A percentile compares a stretch with the other conserved stretches of the same genome.
Conservation (phyloP, 73 alveolate genomes). For the Breviolum minutum region DNA sequence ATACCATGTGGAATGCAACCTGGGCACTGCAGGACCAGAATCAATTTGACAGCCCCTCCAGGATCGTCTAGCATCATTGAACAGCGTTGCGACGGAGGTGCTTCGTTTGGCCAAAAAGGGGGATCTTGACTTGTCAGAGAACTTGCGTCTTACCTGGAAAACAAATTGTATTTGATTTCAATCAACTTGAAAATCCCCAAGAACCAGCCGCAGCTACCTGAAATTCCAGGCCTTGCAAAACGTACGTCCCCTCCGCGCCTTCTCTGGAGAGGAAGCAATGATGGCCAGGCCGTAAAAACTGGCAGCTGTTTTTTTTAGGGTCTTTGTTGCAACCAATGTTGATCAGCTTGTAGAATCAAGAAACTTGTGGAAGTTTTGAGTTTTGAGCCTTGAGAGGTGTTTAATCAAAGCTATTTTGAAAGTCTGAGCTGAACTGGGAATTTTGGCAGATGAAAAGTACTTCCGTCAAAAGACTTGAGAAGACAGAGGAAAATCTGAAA, state of each 20-base stretch:
- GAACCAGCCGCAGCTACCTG: too few relatives aligned
- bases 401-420: too few relatives aligned
- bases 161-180: too few relatives aligned
- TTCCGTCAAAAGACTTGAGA: too few relatives aligned
- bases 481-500: too few relatives aligned
- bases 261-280: slow-evolving; percentile 73
- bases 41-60: not conserved
- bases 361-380: not conserved
- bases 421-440: too few relatives aligned
- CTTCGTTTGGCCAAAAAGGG: not conserved
- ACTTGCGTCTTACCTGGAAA: too few relatives aligned
- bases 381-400: not conserved
- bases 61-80: slow-evolving; percentile 71
- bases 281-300: slow-evolving; percentile 9
- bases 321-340: not conserved
- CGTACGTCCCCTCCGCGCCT: slow-evolving; percentile 77
- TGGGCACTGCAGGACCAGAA: too few relatives aligned
- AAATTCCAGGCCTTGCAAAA: slow-evolving; percentile 46
- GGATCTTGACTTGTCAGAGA: not conserved
- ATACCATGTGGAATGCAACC: too few relatives aligned
- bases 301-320: not conserved
- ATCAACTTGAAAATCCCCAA: too few relatives aligned
- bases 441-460: too few relatives aligned
- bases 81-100: slow-evolving; percentile 87
- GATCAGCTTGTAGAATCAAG: not conserved